Base-by-base conservation (phyloP, 2,329 filamentous ascomycete genomes). In the Alternaria dauci region DNA sequence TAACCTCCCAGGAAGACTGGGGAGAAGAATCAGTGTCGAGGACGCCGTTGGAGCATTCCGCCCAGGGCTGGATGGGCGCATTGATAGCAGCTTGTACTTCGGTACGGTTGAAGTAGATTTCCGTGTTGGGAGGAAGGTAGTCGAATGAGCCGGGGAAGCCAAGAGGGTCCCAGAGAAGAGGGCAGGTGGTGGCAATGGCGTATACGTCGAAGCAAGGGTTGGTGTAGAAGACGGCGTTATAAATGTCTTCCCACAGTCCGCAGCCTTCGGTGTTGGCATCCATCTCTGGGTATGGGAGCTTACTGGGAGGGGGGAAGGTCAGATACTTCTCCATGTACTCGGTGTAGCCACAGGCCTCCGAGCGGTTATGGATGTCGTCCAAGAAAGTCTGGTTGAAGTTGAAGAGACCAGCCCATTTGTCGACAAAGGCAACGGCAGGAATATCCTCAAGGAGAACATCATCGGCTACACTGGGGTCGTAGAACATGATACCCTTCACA, bases 141-240 rank as follows among this genome's bases (percentile, higher is more conserved):
- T 78, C 75, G 55, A 88, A 81, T 2, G 84, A 83, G n/a, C 89
- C 88, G 0, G 90, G 88, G 77, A 90, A 89, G 16, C 87, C 87
- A 3, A 94, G 81, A 0, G 90, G 86, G 59, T 93, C 88, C 84
- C 87, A 92, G 2, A 86, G 81, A 3, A 88, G 66, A 0, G 92
- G 92, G 73, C 92, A 95, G 12, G 88, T 90, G 4, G 87, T 88
- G 2, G 86, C 86, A 14, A 94, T 85, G 52, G 91, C 86, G 78
- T 94, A 95, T 11, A 91, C 81, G 74, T 93, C 88, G 79, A 91
- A 96, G 81, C 92, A 95, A 0, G 92, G 92, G 79, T 95, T 95
- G 34, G 87, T 77, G 1, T 80, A 71, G 5, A 81, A 63, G 8
- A 85, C 84, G 30, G 87, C 89, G 0, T 81, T 66, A 68, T 80